Conservation (phyloP, 371 early-diverging fungal species). For the Mucor circinelloides region DNA sequence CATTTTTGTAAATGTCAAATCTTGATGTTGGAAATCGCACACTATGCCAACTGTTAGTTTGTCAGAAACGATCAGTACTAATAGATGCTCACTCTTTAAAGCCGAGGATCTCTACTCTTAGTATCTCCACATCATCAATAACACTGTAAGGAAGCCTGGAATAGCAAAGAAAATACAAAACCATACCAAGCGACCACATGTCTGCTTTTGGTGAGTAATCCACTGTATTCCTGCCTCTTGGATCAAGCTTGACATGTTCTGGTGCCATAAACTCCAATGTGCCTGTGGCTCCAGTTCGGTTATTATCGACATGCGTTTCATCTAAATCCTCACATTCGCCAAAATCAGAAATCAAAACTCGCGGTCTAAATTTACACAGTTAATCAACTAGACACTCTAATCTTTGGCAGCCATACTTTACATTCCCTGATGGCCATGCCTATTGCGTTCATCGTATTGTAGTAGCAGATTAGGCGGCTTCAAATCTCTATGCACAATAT, state of each 20-base stretch:
- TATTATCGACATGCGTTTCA: slow-evolving; percentile 44
- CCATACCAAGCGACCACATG: slow-evolving; percentile 95
- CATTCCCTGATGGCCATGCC: slow-evolving; percentile 24
- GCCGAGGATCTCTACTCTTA: slow-evolving; percentile 77
- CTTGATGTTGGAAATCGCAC: slow-evolving; percentile 38
- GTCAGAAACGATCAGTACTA: not conserved
- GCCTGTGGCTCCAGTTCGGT: slow-evolving; percentile 93
- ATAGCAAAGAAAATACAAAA: slow-evolving; percentile 90
- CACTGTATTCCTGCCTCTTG: slow-evolving; percentile 61
- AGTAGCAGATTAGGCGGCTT: slow-evolving; percentile 92
- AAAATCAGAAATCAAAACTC: slow-evolving; percentile 91
- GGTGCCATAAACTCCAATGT: slow-evolving; percentile 97
- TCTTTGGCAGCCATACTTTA: not conserved
- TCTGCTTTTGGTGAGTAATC: slow-evolving; percentile 88
- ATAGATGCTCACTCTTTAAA: slow-evolving; percentile 50
- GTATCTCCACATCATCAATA: slow-evolving; percentile 85
- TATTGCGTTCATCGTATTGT: slow-evolving; percentile 56
- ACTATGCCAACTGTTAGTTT: not conserved
- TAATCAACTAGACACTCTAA: slow-evolving; percentile 6
- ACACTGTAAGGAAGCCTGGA: slow-evolving; percentile 81
- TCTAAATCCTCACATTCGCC: slow-evolving; percentile 91
- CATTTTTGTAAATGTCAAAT: slow-evolving; percentile 30
- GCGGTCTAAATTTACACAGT: slow-evolving; percentile 54
- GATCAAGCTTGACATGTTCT: slow-evolving; percentile 60
- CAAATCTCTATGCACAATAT: slow-evolving; percentile 88